A percentile compares a stretch with the other conserved stretches of the same genome.
These are phyloP conservation scores for Claviceps sp. DNA, from an alignment of 2,329 filamentous ascomycete species.

Conservation along the genomic window DNA sequence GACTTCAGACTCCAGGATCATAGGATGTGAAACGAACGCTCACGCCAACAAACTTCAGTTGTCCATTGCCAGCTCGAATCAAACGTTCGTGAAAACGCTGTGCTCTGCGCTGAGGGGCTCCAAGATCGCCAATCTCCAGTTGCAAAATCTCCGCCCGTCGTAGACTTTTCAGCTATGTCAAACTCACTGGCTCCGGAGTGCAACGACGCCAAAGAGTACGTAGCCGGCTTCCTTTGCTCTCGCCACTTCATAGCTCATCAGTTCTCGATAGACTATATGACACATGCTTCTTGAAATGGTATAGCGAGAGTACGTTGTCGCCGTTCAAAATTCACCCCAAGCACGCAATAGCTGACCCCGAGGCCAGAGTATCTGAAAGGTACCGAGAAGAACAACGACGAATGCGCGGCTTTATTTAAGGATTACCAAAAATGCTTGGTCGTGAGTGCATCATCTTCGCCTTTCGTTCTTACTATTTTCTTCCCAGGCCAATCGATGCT, in stretches of 20 bases:
- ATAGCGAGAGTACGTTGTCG: slow-evolving; percentile 73
- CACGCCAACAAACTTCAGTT: background rate
- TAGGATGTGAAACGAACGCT: no score
- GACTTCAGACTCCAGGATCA: no score
- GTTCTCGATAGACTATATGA: slow-evolving; percentile 62
- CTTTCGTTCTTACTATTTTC: background rate
- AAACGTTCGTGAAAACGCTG: background rate
- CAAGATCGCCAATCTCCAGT: background rate
- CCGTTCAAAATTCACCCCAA: background rate
- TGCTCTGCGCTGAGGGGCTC: background rate
- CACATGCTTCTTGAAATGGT: slow-evolving; percentile 97
- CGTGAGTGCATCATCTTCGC: slow-evolving; percentile 30
- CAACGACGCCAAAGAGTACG: slow-evolving; percentile 89
- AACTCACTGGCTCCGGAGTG: slow-evolving; percentile 90
- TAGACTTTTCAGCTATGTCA: slow-evolving; percentile 45
- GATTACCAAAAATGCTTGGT: slow-evolving; percentile 78
- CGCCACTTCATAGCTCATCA: slow-evolving; percentile 1
- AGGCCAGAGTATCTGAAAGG: slow-evolving; percentile 74
- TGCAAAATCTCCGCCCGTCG: background rate
- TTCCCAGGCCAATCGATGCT: background rate
- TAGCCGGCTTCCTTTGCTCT: slow-evolving; percentile 2
- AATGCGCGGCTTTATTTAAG: slow-evolving; percentile 76
- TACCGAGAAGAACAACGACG: slow-evolving; percentile 64
- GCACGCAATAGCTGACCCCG: background rate
- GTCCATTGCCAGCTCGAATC: background rate